These are phyloP conservation scores for Aspergillus heteromorphus DNA, from an alignment of 495 filamentous ascomycete species.

Conservation along the genomic window DNA sequence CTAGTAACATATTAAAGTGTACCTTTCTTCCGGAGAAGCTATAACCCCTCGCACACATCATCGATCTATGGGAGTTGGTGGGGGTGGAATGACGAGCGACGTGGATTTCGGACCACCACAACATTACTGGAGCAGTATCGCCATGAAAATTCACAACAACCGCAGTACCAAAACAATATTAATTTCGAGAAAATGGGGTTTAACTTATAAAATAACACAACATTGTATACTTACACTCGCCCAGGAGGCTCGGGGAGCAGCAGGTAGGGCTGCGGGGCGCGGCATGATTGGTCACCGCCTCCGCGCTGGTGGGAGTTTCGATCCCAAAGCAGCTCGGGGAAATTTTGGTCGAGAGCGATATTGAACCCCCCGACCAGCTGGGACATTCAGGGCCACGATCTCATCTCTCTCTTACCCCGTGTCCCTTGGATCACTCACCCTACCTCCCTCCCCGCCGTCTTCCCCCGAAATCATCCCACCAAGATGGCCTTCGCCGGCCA, in stretches of 20 bases:
- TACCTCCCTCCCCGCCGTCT: conserved; percentile 6
- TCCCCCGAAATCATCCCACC: conserved; percentile 8
- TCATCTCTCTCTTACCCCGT: conserved; percentile 20
- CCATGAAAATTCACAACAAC: too few species aligned
- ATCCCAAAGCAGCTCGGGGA: conserved; percentile 39
- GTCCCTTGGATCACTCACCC: conserved; percentile 8
- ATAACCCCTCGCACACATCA: too few species aligned
- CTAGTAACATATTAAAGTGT: too few species aligned
- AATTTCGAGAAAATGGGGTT: too few species aligned
- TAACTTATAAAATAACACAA: too few species aligned
- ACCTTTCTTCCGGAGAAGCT: too few species aligned
- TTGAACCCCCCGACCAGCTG: conserved; percentile 11
- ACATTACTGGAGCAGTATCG: too few species aligned
- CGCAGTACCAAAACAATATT: too few species aligned
- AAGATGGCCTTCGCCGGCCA: conserved; percentile 96
- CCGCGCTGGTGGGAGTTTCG: conserved; percentile 20
- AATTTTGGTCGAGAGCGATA: conserved; percentile 39
- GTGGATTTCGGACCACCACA: too few species aligned
- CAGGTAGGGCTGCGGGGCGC: conserved; percentile 25
- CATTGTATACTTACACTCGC: too few species aligned
- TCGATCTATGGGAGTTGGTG: too few species aligned
- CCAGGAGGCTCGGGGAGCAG: not conserved
- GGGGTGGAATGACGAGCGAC: too few species aligned
- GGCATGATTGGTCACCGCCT: conserved; percentile 37
- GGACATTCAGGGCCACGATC: conserved; percentile 17